Evolutionary conservation across 805 yeast species (phyloP).

Genomic region (Candida rishiriensis): DNA sequence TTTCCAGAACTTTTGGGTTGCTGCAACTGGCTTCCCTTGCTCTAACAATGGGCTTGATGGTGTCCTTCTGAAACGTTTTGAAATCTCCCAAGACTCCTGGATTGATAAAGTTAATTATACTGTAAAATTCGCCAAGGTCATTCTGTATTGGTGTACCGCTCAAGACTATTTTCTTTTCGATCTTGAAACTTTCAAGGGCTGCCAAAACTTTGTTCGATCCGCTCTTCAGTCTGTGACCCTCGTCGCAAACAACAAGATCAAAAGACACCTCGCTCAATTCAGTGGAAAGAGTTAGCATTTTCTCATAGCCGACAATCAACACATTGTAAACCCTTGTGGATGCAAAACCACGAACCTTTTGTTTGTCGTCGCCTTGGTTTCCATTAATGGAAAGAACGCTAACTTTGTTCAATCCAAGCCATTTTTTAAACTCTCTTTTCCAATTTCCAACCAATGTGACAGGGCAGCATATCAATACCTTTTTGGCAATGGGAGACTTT

Average conservation of each 20-base stretch:
- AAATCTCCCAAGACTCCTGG: slow-evolving; percentile 74
- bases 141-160: slow-evolving; percentile 77
- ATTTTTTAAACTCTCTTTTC: slow-evolving; percentile 82
- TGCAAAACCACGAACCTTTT: slow-evolving; percentile 56
- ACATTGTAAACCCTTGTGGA: slow-evolving; percentile 75
- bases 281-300: slow-evolving; percentile 49
- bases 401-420: slow-evolving; percentile 67
- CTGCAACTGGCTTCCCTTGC: slow-evolving; percentile 65
- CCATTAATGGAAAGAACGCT: slow-evolving; percentile 61
- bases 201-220: slow-evolving; percentile 66
- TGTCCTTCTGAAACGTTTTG: slow-evolving; percentile 54
- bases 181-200: slow-evolving; percentile 51
- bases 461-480: slow-evolving; percentile 82
- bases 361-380: slow-evolving; percentile 49
- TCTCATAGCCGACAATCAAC: slow-evolving; percentile 84
- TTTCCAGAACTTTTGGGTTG: slow-evolving; percentile 41
- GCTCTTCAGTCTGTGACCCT: slow-evolving; percentile 87
- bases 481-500: slow-evolving; percentile 39
- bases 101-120: slow-evolving; percentile 75
- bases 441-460: slow-evolving; percentile 86
- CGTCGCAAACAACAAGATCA: slow-evolving; percentile 87
- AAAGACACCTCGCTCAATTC: slow-evolving; percentile 43
- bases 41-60: slow-evolving; percentile 62
- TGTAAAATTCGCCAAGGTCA: slow-evolving; percentile 78
- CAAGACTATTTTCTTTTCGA: slow-evolving; percentile 56